These are phyloP conservation scores for Pseudotulostoma volvatum DNA, from an alignment of 495 filamentous ascomycete species.

Conservation along the genomic window DNA sequence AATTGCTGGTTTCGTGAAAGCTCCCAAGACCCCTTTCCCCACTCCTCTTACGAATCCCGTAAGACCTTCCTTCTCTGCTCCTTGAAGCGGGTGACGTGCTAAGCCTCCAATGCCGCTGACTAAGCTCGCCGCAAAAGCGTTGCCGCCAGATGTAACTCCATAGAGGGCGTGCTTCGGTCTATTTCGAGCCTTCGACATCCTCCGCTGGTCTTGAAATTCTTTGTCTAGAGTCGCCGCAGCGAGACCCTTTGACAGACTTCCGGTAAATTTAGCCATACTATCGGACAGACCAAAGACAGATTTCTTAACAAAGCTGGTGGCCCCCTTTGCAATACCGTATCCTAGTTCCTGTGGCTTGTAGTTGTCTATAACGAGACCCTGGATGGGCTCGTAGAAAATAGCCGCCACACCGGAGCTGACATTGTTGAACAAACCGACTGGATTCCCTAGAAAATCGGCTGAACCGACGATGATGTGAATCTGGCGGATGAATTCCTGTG, in stretches of 20 bases:
- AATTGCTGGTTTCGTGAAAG: conserved; percentile 92
- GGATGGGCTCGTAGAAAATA: conserved; percentile 98
- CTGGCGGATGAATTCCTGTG: conserved; percentile 86
- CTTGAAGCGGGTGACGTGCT: conserved; percentile 82
- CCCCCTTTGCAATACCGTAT: conserved; percentile 87
- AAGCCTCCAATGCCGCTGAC: conserved; percentile 86
- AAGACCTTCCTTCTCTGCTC: conserved; percentile 87
- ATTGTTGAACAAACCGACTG: conserved; percentile 94
- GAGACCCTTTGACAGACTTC: conserved; percentile 89
- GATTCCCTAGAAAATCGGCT: conserved; percentile 96
- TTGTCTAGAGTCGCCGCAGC: conserved; percentile 93
- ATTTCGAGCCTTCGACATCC: conserved; percentile 85
- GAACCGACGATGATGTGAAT: conserved; percentile 93
- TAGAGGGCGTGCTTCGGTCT: conserved; percentile 93
- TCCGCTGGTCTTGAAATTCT: conserved; percentile 89
- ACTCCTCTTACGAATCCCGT: conserved; percentile 94
- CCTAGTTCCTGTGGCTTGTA: conserved; percentile 89
- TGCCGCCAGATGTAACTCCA: conserved; percentile 87
- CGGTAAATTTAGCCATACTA: conserved; percentile 90
- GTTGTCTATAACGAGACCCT: conserved; percentile 80
- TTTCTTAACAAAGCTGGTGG: conserved; percentile 94
- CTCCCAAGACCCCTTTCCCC: conserved; percentile 80
- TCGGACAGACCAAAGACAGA: conserved; percentile 94
- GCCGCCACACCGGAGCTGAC: conserved; percentile 91
- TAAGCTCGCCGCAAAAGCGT: conserved; percentile 82